Conservation (phyloP, 2,329 filamentous ascomycete genomes). For the Cryphonectria nitschkei region DNA sequence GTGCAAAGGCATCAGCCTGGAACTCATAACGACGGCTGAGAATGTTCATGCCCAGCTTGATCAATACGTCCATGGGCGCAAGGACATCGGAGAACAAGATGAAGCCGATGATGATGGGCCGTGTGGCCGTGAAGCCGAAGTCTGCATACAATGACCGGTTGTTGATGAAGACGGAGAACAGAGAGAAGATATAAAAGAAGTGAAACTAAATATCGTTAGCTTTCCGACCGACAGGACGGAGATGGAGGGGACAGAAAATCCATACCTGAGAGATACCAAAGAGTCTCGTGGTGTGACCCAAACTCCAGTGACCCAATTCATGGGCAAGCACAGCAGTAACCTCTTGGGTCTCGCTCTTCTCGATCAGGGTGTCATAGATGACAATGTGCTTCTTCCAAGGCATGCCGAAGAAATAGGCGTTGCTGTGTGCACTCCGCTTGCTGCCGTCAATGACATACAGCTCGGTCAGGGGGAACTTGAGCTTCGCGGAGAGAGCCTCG, state of each 20-base stretch:
- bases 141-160: conserved; percentile 88
- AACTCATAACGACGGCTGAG: conserved; percentile 95
- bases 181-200: conserved; percentile 93
- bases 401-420: conserved; percentile 94
- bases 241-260: conserved; percentile 27
- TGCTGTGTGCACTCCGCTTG: conserved; percentile 86
- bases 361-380: conserved; percentile 96
- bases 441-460: conserved; percentile 94
- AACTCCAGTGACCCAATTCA: conserved; percentile 95
- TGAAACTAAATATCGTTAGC: conserved; percentile 66
- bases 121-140: conserved; percentile 83
- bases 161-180: conserved; percentile 97
- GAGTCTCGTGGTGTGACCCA: conserved; percentile 91
- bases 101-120: conserved; percentile 95
- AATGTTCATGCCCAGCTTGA: conserved; percentile 96
- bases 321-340: conserved; percentile 94
- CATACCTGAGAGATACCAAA: conserved; percentile 81
- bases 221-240: conserved; percentile 3
- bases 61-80: conserved; percentile 88
- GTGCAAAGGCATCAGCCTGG: conserved; percentile 90
- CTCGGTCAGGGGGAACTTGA: conserved; percentile 91
- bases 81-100: conserved; percentile 97
- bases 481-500: conserved; percentile 77
- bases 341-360: conserved; percentile 90
- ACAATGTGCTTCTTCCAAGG: conserved; percentile 99